Conservation (phyloP, 2,329 filamentous ascomycete species). For the Ilyonectria destructans region DNA sequence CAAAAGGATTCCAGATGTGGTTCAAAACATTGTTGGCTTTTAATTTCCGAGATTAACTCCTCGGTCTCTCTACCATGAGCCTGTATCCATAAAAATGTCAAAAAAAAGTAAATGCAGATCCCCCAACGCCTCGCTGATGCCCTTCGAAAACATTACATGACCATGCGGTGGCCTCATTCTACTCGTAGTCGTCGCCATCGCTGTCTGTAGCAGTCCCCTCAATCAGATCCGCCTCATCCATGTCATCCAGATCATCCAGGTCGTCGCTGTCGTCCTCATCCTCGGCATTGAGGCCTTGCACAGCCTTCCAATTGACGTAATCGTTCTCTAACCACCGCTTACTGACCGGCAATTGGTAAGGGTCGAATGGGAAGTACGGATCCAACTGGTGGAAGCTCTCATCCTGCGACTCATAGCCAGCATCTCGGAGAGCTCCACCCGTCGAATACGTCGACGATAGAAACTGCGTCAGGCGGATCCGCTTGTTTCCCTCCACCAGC, state of each 20-base stretch:
- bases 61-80: not conserved
- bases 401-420: slow-evolving; percentile 68
- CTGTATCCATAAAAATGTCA: not conserved
- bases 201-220: slow-evolving; percentile 69
- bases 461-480: slow-evolving; percentile 83
- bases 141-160: slow-evolving; percentile 2
- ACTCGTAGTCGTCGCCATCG: slow-evolving; percentile 61
- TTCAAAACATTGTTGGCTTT: not conserved
- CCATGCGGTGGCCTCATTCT: slow-evolving; percentile 22
- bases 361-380: slow-evolving; percentile 97
- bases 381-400: slow-evolving; percentile 90
- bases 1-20: not conserved
- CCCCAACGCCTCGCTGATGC: slow-evolving; percentile 36
- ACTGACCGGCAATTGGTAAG: slow-evolving; percentile 91
- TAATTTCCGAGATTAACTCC: slow-evolving; percentile 10
- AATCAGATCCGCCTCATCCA: slow-evolving; percentile 62
- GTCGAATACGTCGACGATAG: slow-evolving; percentile 71
- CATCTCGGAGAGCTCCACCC: slow-evolving; percentile 69
- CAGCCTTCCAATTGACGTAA: slow-evolving; percentile 85
- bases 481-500: slow-evolving; percentile 92
- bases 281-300: slow-evolving; percentile 78
- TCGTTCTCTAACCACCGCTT: slow-evolving; percentile 90
- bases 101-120: slow-evolving; percentile 4
- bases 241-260: slow-evolving; percentile 63
- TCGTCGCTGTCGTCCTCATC: slow-evolving; percentile 70